These are phyloP conservation scores for Petunia secreta DNA, from an alignment of 257 asterid genomes.

Conservation along the genomic window DNA sequence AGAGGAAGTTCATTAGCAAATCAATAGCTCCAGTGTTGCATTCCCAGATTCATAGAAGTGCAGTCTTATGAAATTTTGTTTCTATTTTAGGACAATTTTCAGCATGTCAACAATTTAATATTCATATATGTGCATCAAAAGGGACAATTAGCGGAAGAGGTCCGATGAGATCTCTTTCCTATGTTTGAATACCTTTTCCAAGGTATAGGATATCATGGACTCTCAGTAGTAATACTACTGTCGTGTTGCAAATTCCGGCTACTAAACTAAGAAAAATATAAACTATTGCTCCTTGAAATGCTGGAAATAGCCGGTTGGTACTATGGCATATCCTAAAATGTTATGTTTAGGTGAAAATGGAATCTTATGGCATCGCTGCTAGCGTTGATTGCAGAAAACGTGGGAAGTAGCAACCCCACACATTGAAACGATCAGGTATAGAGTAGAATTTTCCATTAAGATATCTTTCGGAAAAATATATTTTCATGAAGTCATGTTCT, in stretches of 20 bases:
- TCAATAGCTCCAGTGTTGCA: background rate
- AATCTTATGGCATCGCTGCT: background rate
- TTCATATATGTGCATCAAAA: background rate
- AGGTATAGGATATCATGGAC: background rate
- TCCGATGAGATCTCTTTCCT: no score
- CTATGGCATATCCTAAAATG: background rate
- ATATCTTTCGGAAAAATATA: no score
- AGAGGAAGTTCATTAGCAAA: conserved; percentile 2
- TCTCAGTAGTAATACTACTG: background rate
- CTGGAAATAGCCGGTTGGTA: conserved; percentile 1
- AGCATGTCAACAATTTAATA: background rate
- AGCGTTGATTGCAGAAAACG: background rate
- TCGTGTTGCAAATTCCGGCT: no score
- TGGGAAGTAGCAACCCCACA: background rate
- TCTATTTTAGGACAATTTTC: background rate
- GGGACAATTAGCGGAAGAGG: no score
- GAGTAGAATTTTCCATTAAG: no score
- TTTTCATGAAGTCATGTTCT: no score
- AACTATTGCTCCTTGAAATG: background rate
- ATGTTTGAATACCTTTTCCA: background rate
- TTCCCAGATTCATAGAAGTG: background rate
- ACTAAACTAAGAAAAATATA: background rate
- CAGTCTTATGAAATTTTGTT: background rate
- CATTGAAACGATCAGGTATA: background rate
- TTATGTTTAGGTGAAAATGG: no score